phyloP scores from a whole-genome alignment of 305 asterid species.

The Nicotiana rustica region DNA sequence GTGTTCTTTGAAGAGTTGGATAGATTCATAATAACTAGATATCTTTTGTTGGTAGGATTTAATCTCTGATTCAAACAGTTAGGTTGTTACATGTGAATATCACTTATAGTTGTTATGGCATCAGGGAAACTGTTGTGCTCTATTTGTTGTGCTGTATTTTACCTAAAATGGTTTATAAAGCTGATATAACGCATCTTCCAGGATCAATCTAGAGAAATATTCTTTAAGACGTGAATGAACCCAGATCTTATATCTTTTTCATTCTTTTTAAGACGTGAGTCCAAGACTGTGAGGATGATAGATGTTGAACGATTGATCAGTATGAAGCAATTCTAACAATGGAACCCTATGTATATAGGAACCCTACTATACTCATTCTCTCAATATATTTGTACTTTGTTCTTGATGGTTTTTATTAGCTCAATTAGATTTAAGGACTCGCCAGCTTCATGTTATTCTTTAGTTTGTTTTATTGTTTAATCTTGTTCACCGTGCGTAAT shows the following conservation, averaged over 20 bases:
- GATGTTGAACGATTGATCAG: not conserved
- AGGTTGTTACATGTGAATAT: conserved; percentile 8
- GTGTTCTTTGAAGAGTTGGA: not conserved
- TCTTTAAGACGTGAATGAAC: not conserved
- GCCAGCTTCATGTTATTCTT: not conserved
- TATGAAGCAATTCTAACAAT: conserved; percentile 12
- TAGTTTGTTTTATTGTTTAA: not conserved
- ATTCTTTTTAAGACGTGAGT: not conserved
- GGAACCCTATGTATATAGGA: conserved; percentile 3
- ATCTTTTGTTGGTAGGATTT: not conserved
- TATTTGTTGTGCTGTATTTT: not conserved
- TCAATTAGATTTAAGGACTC: not conserved
- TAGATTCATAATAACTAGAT: not conserved
- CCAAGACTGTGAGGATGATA: not conserved
- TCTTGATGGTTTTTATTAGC: not conserved
- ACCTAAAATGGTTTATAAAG: not conserved
- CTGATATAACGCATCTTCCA: not conserved
- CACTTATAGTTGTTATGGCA: not conserved
- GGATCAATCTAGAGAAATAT: not conserved
- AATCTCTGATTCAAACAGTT: not conserved
- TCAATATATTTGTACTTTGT: not conserved
- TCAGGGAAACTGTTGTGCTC: not conserved
- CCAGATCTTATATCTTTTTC: not conserved
- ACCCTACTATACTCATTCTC: not conserved
- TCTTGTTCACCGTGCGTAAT: conserved; percentile 1